Evolutionary conservation across 2,329 filamentous ascomycete species (phyloP).

Genomic region (Colletotrichum godetiae): DNA sequence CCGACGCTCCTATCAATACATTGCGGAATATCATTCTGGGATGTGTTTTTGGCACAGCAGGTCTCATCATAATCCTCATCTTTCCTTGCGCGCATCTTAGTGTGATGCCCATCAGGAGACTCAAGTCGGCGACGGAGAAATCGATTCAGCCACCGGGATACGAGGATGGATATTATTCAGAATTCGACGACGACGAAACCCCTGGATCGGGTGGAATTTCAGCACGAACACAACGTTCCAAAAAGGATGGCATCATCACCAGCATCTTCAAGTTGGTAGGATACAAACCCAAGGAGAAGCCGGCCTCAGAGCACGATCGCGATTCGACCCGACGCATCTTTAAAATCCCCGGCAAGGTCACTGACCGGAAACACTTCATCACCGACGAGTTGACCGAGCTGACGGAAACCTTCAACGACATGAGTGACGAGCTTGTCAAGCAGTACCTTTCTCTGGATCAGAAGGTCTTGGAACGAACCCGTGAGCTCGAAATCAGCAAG

Average conservation of each 20-base stretch:
- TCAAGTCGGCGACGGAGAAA: slow-evolving; percentile 80
- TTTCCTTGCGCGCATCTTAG: slow-evolving; percentile 85
- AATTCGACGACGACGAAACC: slow-evolving; percentile 59
- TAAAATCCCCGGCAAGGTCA: slow-evolving; percentile 87
- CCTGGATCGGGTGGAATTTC: slow-evolving; percentile 52
- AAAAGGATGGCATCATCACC: slow-evolving; percentile 46
- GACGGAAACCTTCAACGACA: slow-evolving; percentile 88
- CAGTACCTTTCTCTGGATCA: slow-evolving; percentile 89
- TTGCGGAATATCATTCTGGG: slow-evolving; percentile 84
- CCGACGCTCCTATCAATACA: slow-evolving; percentile 78
- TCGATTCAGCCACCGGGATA: slow-evolving; percentile 76
- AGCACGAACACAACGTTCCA: slow-evolving; percentile 53
- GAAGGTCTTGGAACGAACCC: slow-evolving; percentile 84
- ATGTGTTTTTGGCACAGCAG: slow-evolving; percentile 86
- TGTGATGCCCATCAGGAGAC: slow-evolving; percentile 80
- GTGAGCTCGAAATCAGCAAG: slow-evolving; percentile 88
- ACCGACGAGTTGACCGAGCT: slow-evolving; percentile 89
- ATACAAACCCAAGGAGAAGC: slow-evolving; percentile 38
- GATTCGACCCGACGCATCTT: slow-evolving; percentile 68
- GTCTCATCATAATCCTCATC: slow-evolving; percentile 76
- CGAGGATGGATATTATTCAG: slow-evolving; percentile 54
- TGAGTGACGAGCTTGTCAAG: slow-evolving; percentile 89
- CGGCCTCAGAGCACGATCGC: slow-evolving; percentile 46
- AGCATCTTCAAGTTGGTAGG: slow-evolving; percentile 35
- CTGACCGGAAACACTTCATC: slow-evolving; percentile 78